Evolutionary conservation across 2,329 filamentous ascomycete species (phyloP).

Genomic region (Colletotrichum tropicicola): DNA sequence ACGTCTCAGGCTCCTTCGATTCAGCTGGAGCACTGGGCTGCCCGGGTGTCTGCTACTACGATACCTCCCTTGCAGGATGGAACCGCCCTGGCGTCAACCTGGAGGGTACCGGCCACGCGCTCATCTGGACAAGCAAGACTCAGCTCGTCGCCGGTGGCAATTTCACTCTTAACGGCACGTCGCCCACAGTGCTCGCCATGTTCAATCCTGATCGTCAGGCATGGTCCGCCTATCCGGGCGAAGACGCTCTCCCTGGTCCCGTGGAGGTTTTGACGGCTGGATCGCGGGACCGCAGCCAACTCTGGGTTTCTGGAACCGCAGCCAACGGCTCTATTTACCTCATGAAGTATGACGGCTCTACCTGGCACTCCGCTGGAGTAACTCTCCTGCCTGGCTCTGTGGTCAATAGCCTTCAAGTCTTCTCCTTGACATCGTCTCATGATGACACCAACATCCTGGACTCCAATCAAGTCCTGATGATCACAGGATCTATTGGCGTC

Average conservation of each 20-base stretch:
- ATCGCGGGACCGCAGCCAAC: constrained; percentile 73
- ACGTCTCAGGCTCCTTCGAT: constrained; percentile 86
- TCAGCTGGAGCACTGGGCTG: constrained; percentile 85
- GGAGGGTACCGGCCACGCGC: constrained; percentile 72
- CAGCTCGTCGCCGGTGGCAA: constrained; percentile 82
- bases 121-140: constrained; percentile 80
- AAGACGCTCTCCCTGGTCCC: constrained; percentile 77
- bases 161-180: constrained; percentile 72
- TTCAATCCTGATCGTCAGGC: constrained; percentile 74
- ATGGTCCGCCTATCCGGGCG: constrained; percentile 73
- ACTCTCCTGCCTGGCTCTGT: constrained; percentile 71
- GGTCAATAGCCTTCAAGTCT: constrained; percentile 84
- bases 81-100: constrained; percentile 78
- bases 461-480: constrained; percentile 75
- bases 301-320: constrained; percentile 84
- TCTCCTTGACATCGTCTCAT: constrained; percentile 76
- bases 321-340: constrained; percentile 74
- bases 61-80: constrained; percentile 78
- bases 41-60: constrained; percentile 82
- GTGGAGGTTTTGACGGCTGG: constrained; percentile 80
- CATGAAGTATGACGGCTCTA: constrained; percentile 80
- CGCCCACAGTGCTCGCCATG: constrained; percentile 70
- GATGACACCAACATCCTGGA: constrained; percentile 70
- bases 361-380: constrained; percentile 73
- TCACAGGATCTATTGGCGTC: constrained; percentile 85